Conservation (phyloP, 1,139 yeast species). For the Meyerozyma guilliermondii region DNA sequence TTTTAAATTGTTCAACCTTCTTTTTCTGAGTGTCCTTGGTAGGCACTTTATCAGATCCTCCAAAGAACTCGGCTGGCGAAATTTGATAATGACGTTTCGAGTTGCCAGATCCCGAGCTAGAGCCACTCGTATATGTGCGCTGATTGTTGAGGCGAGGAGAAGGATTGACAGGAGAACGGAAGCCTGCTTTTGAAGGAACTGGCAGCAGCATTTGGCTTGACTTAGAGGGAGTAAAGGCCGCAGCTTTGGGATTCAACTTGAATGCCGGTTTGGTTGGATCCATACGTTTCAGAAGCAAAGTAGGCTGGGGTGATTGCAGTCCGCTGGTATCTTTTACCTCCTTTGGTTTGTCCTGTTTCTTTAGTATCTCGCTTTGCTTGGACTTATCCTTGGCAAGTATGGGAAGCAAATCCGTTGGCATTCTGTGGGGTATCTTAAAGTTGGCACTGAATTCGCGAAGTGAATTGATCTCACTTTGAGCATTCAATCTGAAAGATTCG, state of each 20-base stretch:
- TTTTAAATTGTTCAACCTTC: constrained; percentile 32
- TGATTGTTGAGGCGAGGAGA: constrained; percentile 32
- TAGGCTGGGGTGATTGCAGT: neutral
- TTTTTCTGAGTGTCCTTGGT: constrained; percentile 35
- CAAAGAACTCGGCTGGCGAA: constrained; percentile 45
- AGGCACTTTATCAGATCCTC: constrained; percentile 44
- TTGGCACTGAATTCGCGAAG: constrained; percentile 77
- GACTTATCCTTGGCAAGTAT: constrained; percentile 64
- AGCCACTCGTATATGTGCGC: constrained; percentile 26
- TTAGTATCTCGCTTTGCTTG: constrained; percentile 57
- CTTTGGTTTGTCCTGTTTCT: constrained; percentile 31
- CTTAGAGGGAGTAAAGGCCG: constrained; percentile 57
- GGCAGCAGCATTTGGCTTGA: constrained; percentile 24
- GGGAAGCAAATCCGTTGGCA: constrained; percentile 75
- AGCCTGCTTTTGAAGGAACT: constrained; percentile 24
- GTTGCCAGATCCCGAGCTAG: constrained; percentile 12
- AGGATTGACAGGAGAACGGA: constrained; percentile 24
- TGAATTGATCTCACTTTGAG: constrained; percentile 72
- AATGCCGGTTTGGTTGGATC: constrained; percentile 57
- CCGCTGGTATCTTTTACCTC: constrained; percentile 12
- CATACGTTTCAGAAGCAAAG: constrained; percentile 16
- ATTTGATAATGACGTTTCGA: constrained; percentile 38
- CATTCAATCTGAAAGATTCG: constrained; percentile 45
- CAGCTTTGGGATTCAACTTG: constrained; percentile 68
- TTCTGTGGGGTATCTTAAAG: constrained; percentile 69